Base-by-base conservation (phyloP, 768 basidiomycete species). In the Daedalea quercina region DNA sequence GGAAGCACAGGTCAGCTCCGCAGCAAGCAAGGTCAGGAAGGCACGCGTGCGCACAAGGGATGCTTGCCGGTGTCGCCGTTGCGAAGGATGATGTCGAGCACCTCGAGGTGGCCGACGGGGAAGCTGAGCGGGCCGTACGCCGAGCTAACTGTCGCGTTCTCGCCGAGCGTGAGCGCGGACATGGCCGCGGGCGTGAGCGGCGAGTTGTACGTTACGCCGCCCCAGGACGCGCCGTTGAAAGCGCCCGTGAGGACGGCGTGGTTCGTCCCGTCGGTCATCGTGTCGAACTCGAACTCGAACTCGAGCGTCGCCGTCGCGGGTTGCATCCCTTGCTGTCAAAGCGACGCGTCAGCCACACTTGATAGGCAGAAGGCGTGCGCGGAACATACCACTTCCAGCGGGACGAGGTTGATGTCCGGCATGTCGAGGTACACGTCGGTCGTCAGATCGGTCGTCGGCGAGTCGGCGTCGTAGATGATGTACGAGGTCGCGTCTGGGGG, bases 241-340 rank as follows among this genome's bases (percentile, higher is more conserved):
- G 37, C 37, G 43, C 73, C 68, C 60, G 90, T 56, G 69, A 90
- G 84, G 72, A 78, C 82, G n/a, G 79, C 92, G 55, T 73, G 85
- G 69, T 94, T 94, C 24, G 85, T 87, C 25, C 92, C 92, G 62
- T 94, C 85, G 58, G 77, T 70, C 80, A 91, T 87, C 2, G 93
- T 93, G 64, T 87, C 83, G 67, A 97, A 97, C 51, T 67, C 70
- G 42, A 87, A 81, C 54, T 80, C 78, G 62, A 90, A 76, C 1
- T 80, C 81, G 54, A 75, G 75, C 26, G 84, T 81, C 1, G 73
- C 70, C 0, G 84, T 81, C 1, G 73, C 70, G 0, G 67, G 60
- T 1, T 72, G 74, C 57, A 83, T 78, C 1, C 84, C 70, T 41
- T 79, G 8, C 37, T 40, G 17, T 7, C 15, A 15, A 11, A 31